phyloP scores from a whole-genome alignment of 306 rosid species.

The Mimosa bimucronata region DNA sequence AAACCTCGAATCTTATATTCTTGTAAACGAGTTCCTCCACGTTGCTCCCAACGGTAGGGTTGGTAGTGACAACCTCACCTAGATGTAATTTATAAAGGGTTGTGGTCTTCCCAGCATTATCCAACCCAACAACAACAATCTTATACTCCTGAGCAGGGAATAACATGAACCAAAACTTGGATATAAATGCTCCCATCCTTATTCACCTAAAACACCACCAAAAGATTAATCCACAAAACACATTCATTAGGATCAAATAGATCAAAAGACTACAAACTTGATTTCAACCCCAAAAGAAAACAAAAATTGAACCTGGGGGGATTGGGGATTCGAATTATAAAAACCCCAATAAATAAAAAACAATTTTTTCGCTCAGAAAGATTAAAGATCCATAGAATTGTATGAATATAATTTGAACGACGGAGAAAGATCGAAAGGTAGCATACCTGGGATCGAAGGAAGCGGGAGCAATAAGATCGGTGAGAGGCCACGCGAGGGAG shows the following conservation, averaged over 20 bases:
- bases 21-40: slow-evolving; percentile 97
- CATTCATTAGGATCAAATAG: slow-evolving; percentile 18
- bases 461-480: neutral
- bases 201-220: slow-evolving; percentile 34
- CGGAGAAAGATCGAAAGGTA: neutral
- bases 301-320: slow-evolving; percentile 37
- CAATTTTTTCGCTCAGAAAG: neutral
- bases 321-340: slow-evolving; percentile 29
- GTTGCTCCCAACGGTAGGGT: slow-evolving; percentile 97
- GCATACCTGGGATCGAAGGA: slow-evolving; percentile 13
- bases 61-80: slow-evolving; percentile 97
- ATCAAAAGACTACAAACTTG: slow-evolving; percentile 16
- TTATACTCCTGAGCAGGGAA: slow-evolving; percentile 93
- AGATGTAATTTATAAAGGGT: slow-evolving; percentile 95
- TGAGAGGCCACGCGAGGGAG: neutral
- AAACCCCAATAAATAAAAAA: slow-evolving; percentile 8
- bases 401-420: neutral
- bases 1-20: slow-evolving; percentile 94
- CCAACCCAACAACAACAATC: slow-evolving; percentile 94
- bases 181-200: slow-evolving; percentile 80
- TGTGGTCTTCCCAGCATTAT: slow-evolving; percentile 96
- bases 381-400: neutral
- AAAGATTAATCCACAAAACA: neutral
- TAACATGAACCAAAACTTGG: slow-evolving; percentile 90
- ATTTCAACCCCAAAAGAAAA: slow-evolving; percentile 14